Evolutionary conservation across 1,284 basidiomycete genomes (phyloP), one percentile per base, ranked within the genome.

Genomic region (Cystobasidiaceae sp.): DNA sequence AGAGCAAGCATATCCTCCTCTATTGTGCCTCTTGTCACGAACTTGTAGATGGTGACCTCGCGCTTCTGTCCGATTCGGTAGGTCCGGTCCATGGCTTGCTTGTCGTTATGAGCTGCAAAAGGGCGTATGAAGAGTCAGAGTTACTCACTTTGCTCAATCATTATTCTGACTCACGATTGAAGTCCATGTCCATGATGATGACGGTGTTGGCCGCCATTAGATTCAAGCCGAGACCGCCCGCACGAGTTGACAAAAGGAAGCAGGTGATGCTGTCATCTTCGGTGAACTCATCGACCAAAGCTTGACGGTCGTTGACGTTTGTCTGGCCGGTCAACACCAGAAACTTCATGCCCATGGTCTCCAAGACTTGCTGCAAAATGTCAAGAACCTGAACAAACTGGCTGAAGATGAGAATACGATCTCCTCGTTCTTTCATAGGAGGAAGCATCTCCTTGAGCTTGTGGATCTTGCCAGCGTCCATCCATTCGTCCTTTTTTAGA

Each of bases 51-150:
- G 3, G 70, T 74, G 3, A 96, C 92, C 63, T 93, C 86, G 57
- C 86, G 84, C 74, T 88, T 90, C 77, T 96, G 93, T 17, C 92
- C 94, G 71, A 99, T 97, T n/a, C 96, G 88, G 76, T 97, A 98
- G 28, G 93, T 93, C 37, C 96, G 86, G 76, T 99, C 96, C 62
- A 94, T 92, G 0, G 96, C 96, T 79, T 98, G 94, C 68, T 88
- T 85, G 79, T 97, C 94, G 71, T 83, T 83, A 72, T 83, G 82
- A 32, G 54, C 82, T 78, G 56, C 15, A 28, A 32, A 9, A 43
- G 23, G 15, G 1, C 4, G 30, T 30, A 17, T 13, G 4, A 44
- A 11, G 39, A 27, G 48, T 56, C 54, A 43, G 54, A 21, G 41
- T 32, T 13, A 15, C 9, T 15, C 44, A 7, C 55, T 21, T 23